Evolutionary conservation across 345 rosid genomes (phyloP), one percentile per base, ranked within the genome.

Genomic region (Trapa bicornis): DNA sequence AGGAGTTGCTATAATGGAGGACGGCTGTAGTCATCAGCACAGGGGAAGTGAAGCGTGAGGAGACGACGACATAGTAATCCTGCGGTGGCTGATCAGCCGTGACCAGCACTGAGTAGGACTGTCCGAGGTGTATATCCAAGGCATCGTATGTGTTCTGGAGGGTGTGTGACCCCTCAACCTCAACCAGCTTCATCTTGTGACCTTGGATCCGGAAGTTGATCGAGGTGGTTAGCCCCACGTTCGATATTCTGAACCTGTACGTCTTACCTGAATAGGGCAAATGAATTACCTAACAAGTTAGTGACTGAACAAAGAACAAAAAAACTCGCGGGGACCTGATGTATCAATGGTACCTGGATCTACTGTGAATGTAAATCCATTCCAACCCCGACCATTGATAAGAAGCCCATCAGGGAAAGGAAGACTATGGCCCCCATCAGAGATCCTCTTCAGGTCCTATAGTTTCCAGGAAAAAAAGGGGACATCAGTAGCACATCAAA

Each of bases 91-190:
- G 87, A 64, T 93, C 81, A n/a, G 94, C 90, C 0, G 92, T 90
- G 65, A 93, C 84, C 47, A 94, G 82, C 67, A 94, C 89, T 15
- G 99, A 94, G 69, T 82, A 94, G 33, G 95, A 84, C 75, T 94
- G 97, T 22, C 99, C 99, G 0, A 89, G 80, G 74, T 94, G 99
- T 76, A 94, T 68, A 67, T 94, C 99, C 6, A 94, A 84, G 67
- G 88, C 77, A 7, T 80, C 56, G 53, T 86, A 88, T 45, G 78
- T 76, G 73, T 77, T 89, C 73, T 94, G 99, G 33, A 88, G 65
- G 5, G 97, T 89, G 73, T 94, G 97, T 36, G 96, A 87, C 42
- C 99, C 99, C 78, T 94, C 99, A 0, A 87, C 96, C 77, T 93
- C 99, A 11, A 94, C 79, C 61, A 93, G 72, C 77, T 86, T 90